Evolutionary conservation across 768 basidiomycete species (phyloP), one percentile per base, ranked within the genome.

Genomic region (Gloeopeniophorella convolvens): DNA sequence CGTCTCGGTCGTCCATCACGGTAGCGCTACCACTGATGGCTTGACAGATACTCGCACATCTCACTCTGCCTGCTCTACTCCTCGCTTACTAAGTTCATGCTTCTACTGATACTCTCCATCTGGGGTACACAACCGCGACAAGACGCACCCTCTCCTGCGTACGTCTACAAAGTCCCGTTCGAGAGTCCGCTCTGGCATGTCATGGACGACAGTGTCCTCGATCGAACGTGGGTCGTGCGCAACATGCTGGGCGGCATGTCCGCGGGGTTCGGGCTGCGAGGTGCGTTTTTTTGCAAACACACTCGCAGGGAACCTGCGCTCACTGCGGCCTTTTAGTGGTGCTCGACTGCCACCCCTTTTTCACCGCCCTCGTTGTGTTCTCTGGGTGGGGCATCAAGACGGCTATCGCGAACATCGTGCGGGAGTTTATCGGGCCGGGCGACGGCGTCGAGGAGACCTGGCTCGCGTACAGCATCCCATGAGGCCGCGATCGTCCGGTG

Each of bases 221-320:
- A 91, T 63, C 77, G 85, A 6, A 86, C 85, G 60, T 92, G 89
- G 89, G 70, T 89, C 5, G 80, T 91, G 4, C 74, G 89, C 21
- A 91, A 92, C 57, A 71, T 90, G 9, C 70, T 92, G 2, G 89
- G 89, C 10, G 89, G 89, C 0, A 83, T 92, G 79, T 83, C 88
- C 10, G 84, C 89, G 27, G 89, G 89, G 1, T 92, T 91, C 63
- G 89, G 88, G 0, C 65, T 92, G 45, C 78, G 89, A 60, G 85
- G 89, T 89, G 59, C 35, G 70, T 62, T n/a, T n/a, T n/a, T n/a
- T n/a, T n/a, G n/a, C n/a, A n/a, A n/a, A n/a, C n/a, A n/a, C 10
- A 5, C 37, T 16, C 28, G 15, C 30, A 21, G 26, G 21, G 23
- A 20, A 28, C 20, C 30, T 28, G 15, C 42, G 40, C 30, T 37